phyloP scores from a whole-genome alignment of 495 filamentous ascomycete genomes.

The Penicillium waksmanii region DNA sequence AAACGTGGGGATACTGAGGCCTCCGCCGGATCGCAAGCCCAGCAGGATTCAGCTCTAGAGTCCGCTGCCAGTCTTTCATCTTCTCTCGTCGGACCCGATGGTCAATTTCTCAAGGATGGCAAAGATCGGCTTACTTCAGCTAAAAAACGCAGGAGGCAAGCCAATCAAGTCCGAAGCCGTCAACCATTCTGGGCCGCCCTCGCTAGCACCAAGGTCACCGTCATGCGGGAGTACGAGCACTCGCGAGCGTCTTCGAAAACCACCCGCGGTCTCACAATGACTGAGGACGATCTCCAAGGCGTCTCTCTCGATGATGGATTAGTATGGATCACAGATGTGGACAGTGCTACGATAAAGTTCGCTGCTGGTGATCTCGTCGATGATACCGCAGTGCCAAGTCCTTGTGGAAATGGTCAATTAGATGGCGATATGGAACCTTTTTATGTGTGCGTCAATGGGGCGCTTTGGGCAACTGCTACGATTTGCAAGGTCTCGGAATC shows the following conservation, averaged over 20 bases:
- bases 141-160: conserved; percentile 88
- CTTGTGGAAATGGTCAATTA: conserved; percentile 37
- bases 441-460: conserved; percentile 86
- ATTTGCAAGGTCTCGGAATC: conserved; percentile 59
- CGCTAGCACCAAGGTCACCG: conserved; percentile 90
- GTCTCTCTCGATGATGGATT: conserved; percentile 78
- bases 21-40: conserved; percentile 52
- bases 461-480: conserved; percentile 81
- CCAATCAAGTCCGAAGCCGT: conserved; percentile 81
- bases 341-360: conserved; percentile 81
- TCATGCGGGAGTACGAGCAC: conserved; percentile 90
- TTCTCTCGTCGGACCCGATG: conserved; percentile 52
- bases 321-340: conserved; percentile 87
- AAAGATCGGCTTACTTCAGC: conserved; percentile 61
- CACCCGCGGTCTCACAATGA: conserved; percentile 66
- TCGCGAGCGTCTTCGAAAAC: conserved; percentile 77
- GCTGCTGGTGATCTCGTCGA: conserved; percentile 70
- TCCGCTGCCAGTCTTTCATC: conserved; percentile 50
- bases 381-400: conserved; percentile 34
- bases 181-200: conserved; percentile 95
- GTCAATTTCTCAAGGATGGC: conserved; percentile 56
- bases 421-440: conserved; percentile 71
- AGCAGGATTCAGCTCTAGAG: conserved; percentile 49
- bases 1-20: conserved; percentile 63
- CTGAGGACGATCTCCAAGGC: conserved; percentile 80